phyloP scores from a whole-genome alignment of 306 rosid genomes.

The Vigna trinervia region DNA sequence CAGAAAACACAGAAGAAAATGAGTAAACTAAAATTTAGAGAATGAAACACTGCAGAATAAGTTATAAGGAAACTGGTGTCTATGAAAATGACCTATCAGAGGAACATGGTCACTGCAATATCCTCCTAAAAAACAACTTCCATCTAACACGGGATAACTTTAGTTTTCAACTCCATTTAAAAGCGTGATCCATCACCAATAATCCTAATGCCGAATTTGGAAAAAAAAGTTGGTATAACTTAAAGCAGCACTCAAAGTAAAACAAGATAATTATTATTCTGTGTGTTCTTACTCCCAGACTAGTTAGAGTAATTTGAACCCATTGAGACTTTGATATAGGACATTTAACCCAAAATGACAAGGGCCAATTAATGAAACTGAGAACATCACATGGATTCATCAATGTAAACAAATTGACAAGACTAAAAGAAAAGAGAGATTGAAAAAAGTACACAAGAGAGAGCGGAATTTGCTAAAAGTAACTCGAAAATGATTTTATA shows the following conservation, averaged over 20 bases:
- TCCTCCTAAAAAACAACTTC: neutral
- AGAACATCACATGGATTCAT: neutral
- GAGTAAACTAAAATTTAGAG: neutral
- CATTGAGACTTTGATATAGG: neutral
- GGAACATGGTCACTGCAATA: neutral
- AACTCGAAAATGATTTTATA: neutral
- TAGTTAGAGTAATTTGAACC: neutral
- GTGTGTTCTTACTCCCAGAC: neutral
- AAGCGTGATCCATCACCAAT: neutral
- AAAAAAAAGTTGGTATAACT: no score
- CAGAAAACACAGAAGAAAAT: slow-evolving; percentile 4
- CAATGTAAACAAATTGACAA: neutral
- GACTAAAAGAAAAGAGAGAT: neutral
- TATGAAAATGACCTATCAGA: no score
- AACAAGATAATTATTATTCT: neutral
- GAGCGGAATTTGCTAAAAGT: neutral
- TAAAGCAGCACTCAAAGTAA: no score
- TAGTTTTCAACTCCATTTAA: neutral
- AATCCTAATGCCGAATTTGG: neutral
- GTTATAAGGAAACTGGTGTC: neutral
- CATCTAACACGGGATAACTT: no score
- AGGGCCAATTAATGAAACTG: neutral
- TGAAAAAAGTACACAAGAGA: neutral
- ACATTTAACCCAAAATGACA: neutral
- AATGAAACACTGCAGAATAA: neutral